A percentile compares a stretch with the other conserved stretches of the same genome.
Conservation (phyloP, 352 stramenopile genomes). For the Globisporangium recalcitrans region DNA sequence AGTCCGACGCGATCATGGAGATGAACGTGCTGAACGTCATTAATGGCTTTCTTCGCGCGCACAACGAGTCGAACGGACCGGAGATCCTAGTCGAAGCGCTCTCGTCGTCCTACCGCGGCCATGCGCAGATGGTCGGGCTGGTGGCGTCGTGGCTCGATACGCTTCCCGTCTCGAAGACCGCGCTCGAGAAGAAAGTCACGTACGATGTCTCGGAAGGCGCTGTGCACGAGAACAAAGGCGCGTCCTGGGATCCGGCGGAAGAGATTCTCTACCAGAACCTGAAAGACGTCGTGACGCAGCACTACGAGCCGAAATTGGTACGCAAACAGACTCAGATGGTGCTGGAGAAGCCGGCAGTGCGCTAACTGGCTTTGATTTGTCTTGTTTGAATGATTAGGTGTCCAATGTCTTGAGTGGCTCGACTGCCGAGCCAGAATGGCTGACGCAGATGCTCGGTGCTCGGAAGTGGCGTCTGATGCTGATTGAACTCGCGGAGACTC, state of each 20-base stretch:
- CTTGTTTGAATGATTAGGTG: slow-evolving; percentile 29
- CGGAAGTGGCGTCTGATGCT: slow-evolving; percentile 82
- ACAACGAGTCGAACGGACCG: slow-evolving; percentile 74
- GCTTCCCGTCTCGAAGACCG: slow-evolving; percentile 48
- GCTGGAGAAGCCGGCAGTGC: not conserved
- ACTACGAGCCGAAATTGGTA: slow-evolving; percentile 82
- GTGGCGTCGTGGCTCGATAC: slow-evolving; percentile 80
- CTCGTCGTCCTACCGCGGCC: slow-evolving; percentile 80
- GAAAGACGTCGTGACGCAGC: slow-evolving; percentile 69
- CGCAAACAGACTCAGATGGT: not conserved
- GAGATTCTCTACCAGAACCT: slow-evolving; percentile 74
- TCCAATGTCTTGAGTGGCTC: slow-evolving; percentile 84
- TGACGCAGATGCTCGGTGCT: slow-evolving; percentile 79
- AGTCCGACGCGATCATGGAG: slow-evolving; percentile 83
- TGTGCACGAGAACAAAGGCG: slow-evolving; percentile 57
- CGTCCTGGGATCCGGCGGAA: slow-evolving; percentile 68
- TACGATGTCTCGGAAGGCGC: slow-evolving; percentile 68
- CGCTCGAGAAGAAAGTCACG: slow-evolving; percentile 67
- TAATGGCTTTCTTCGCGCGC: slow-evolving; percentile 76
- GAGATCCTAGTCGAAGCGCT: slow-evolving; percentile 85
- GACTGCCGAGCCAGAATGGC: slow-evolving; percentile 65
- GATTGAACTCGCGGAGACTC: slow-evolving; percentile 78
- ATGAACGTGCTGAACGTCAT: slow-evolving; percentile 71
- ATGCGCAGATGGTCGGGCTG: slow-evolving; percentile 84
- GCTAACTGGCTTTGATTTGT: not conserved